Percentiles rank a stretch among this genome's conserved stretches.
Conservation (phyloP, 345 rosid genomes). For the Sisymbrium irio region DNA sequence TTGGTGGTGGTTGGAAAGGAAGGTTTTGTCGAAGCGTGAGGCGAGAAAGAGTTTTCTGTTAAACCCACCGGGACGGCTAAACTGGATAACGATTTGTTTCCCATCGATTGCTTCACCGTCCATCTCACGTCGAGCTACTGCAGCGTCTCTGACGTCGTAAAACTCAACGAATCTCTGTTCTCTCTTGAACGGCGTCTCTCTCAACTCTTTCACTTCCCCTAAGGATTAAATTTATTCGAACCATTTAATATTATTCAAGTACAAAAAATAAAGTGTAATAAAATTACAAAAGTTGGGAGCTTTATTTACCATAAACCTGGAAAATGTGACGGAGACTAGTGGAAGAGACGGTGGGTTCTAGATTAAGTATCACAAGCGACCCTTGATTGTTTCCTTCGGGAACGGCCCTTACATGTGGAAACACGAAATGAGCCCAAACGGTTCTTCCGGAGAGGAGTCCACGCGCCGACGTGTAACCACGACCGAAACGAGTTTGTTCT, state of each 20-base stretch:
- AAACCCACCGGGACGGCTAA: constrained; percentile 90
- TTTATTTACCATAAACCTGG: constrained; percentile 56
- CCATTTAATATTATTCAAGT: not conserved
- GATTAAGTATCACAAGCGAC: constrained; percentile 72
- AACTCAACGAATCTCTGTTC: constrained; percentile 85
- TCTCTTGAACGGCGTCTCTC: constrained; percentile 88
- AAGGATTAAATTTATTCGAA: not conserved
- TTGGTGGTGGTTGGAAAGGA: constrained; percentile 16
- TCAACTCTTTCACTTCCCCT: constrained; percentile 78
- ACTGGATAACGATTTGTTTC: constrained; percentile 54
- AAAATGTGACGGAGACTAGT: constrained; percentile 51
- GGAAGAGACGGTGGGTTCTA: constrained; percentile 68
- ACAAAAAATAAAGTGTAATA: not conserved
- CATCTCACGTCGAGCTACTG: constrained; percentile 66
- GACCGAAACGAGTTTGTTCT: constrained; percentile 28
- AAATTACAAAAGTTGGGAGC: not conserved
- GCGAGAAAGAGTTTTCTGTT: constrained; percentile 43
- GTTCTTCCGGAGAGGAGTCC: constrained; percentile 54
- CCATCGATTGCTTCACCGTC: constrained; percentile 66
- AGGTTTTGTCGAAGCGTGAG: constrained; percentile 26
- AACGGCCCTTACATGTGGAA: constrained; percentile 57
- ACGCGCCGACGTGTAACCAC: constrained; percentile 31
- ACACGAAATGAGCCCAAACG: constrained; percentile 68
- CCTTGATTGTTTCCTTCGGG: constrained; percentile 86
- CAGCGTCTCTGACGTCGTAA: constrained; percentile 79